Conservation (phyloP, 768 basidiomycete species). For the Kwoniella botswanensis region DNA sequence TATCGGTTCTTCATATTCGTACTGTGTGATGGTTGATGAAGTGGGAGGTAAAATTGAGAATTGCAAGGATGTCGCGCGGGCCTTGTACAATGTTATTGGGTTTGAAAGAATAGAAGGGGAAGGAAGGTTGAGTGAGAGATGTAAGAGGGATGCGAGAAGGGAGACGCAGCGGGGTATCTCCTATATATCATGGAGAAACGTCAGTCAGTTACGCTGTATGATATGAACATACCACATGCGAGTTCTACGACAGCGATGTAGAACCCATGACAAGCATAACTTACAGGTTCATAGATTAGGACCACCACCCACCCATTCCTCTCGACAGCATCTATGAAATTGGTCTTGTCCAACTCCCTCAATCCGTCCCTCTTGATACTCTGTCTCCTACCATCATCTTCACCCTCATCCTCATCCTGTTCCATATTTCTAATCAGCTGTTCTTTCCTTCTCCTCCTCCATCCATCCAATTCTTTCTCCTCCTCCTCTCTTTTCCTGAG, state of each 20-base stretch:
- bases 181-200: slow-evolving; percentile 1
- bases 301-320: slow-evolving; percentile 52
- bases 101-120: slow-evolving; percentile 3
- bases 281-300: slow-evolving; percentile 54
- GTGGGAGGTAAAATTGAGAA: slow-evolving; percentile 48
- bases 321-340: slow-evolving; percentile 51
- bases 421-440: slow-evolving; percentile 15
- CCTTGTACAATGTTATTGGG: slow-evolving; percentile 42
- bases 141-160: slow-evolving; percentile 36
- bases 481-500: slow-evolving; percentile 15
- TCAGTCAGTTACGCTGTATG: background rate
- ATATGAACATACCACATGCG: background rate
- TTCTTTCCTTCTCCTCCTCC: slow-evolving; percentile 29
- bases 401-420: slow-evolving; percentile 13
- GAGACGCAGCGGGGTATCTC: slow-evolving; percentile 48
- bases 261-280: slow-evolving; percentile 7
- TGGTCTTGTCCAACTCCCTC: slow-evolving; percentile 48
- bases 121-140: slow-evolving; percentile 41
- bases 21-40: slow-evolving; percentile 7
- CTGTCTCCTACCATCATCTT: slow-evolving; percentile 12
- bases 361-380: slow-evolving; percentile 32
- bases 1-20: slow-evolving; percentile 28
- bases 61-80: slow-evolving; percentile 45
- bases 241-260: background rate
- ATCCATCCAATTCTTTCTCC: slow-evolving; percentile 5